Conservation (phyloP, 2,329 filamentous ascomycete genomes). For the Alternaria atra region DNA sequence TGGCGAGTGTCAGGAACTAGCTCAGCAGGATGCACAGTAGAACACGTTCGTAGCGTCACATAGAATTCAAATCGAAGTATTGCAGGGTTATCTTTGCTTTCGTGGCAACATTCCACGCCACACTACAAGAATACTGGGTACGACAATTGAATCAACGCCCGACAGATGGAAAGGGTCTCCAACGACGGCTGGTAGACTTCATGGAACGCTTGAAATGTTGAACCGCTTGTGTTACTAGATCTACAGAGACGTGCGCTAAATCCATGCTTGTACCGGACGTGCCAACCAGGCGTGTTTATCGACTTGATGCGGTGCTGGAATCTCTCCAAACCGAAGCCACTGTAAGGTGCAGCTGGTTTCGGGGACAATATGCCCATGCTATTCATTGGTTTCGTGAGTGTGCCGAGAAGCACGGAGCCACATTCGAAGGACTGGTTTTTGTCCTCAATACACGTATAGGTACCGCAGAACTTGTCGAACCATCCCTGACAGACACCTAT, state of each 20-base stretch:
- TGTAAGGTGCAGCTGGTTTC: slow-evolving; percentile 18
- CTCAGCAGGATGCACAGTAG: no score
- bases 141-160: not conserved
- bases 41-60: no score
- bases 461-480: not conserved
- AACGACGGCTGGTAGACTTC: not conserved
- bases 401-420: slow-evolving; percentile 26
- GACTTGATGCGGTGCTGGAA: not conserved
- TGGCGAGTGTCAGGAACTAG: no score
- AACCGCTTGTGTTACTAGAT: not conserved
- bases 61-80: no score
- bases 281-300: slow-evolving; percentile 7
- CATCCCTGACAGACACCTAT: not conserved
- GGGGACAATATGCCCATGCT: slow-evolving; percentile 8
- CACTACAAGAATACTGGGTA: not conserved
- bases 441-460: not conserved
- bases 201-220: not conserved
- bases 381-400: slow-evolving; percentile 28
- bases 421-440: slow-evolving; percentile 14
- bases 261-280: not conserved
- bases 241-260: not conserved
- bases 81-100: no score
- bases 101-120: not conserved
- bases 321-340: slow-evolving; percentile 13
- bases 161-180: not conserved